Evolutionary conservation across 2,329 filamentous ascomycete species (phyloP).

Genomic region (Penicillium sp.): DNA sequence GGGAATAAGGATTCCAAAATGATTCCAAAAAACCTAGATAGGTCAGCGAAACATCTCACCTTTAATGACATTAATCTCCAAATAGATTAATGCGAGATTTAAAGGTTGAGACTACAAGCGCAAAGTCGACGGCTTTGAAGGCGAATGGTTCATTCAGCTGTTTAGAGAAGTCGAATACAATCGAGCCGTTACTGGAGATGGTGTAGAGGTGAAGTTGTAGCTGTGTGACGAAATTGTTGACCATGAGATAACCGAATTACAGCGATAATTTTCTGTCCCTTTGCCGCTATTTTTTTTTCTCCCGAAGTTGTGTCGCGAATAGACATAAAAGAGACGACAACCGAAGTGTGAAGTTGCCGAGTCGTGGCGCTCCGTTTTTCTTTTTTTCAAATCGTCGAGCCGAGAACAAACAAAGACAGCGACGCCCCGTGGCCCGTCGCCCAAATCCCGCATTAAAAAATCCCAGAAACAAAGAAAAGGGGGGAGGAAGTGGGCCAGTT

Average conservation of each 20-base stretch:
- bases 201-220: slow-evolving; percentile 31
- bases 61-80: neutral
- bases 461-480: slow-evolving; percentile 32
- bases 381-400: slow-evolving; percentile 28
- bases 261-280: slow-evolving; percentile 43
- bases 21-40: neutral
- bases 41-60: slow-evolving; percentile 6
- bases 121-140: slow-evolving; percentile 25
- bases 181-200: slow-evolving; percentile 44
- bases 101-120: slow-evolving; percentile 25
- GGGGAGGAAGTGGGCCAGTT: slow-evolving; percentile 22
- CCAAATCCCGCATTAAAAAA: slow-evolving; percentile 39
- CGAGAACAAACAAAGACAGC: slow-evolving; percentile 37
- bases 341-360: slow-evolving; percentile 33
- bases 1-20: neutral
- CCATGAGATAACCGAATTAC: slow-evolving; percentile 47
- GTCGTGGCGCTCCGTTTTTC: slow-evolving; percentile 35
- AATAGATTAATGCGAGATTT: slow-evolving; percentile 11
- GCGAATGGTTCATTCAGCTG: slow-evolving; percentile 13
- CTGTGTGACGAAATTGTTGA: slow-evolving; percentile 37
- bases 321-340: slow-evolving; percentile 40
- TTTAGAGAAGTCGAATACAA: slow-evolving; percentile 36
- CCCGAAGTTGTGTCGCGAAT: slow-evolving; percentile 39
- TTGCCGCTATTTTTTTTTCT: slow-evolving; percentile 40
- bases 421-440: slow-evolving; percentile 39